These are phyloP conservation scores for Flagelloscypha sp. DNA, from an alignment of 768 basidiomycete genomes.

Conservation along the genomic window DNA sequence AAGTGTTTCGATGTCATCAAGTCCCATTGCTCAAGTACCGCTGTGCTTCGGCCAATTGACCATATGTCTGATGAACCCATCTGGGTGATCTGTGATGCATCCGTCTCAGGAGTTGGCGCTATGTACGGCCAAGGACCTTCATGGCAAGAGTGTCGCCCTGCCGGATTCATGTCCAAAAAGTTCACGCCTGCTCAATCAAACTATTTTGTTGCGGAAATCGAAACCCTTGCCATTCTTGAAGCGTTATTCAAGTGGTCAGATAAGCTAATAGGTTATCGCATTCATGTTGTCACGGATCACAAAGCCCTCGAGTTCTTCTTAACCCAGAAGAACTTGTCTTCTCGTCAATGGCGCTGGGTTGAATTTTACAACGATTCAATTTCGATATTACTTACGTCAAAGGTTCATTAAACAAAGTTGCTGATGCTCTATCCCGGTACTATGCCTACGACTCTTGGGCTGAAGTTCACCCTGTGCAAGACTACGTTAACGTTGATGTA, in stretches of 20 bases:
- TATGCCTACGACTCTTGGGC: too few relatives aligned
- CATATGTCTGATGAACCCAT: not conserved
- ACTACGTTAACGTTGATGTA: not conserved
- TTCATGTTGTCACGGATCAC: constrained; percentile 18
- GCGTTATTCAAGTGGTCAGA: constrained; percentile 24
- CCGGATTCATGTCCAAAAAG: constrained; percentile 15
- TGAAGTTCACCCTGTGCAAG: too few relatives aligned
- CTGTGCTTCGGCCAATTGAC: constrained; percentile 1
- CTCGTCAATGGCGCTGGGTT: constrained; percentile 19
- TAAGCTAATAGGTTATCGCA: constrained; percentile 17
- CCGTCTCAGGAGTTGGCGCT: constrained; percentile 5
- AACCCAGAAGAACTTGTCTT: constrained; percentile 11
- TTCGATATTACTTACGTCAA: constrained; percentile 8
- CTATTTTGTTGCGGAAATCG: constrained; percentile 18
- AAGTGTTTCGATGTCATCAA: constrained; percentile 10
- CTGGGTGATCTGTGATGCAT: constrained; percentile 9
- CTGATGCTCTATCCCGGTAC: constrained; percentile 15
- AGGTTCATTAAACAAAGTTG: constrained; percentile 12
- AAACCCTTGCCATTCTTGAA: constrained; percentile 17
- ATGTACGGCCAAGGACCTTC: constrained; percentile 13
- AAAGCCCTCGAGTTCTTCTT: constrained; percentile 19
- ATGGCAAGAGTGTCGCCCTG: constrained; percentile 9
- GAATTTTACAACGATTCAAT: constrained; percentile 18
- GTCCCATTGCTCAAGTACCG: constrained; percentile 3
- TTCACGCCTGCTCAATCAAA: constrained; percentile 13